Evolutionary conservation across 345 rosid genomes (phyloP), one percentile per base, ranked within the genome.

Genomic region (Populus pruinosa): DNA sequence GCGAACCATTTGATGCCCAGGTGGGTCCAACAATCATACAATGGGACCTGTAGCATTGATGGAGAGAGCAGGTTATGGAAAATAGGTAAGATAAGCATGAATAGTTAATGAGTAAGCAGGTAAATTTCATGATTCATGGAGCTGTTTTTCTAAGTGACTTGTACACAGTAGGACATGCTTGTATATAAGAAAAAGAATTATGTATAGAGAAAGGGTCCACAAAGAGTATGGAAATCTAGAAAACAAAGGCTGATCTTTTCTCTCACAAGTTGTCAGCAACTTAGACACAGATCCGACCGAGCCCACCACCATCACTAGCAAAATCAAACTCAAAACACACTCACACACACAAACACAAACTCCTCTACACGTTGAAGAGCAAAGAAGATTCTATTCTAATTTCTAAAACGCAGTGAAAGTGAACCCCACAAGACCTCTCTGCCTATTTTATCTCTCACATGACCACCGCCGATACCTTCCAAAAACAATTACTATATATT

Each of bases 341-440:
- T 41, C 78, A 74, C 49, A 78, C 49, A 39, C 50, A 8, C 12
- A 27, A 2, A 72, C 69, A 74, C 66, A 61, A 11, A 17, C 76
- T 36, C 72, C 78, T 65, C 72, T 77, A 63, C 76, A 80, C 72
- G 77, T 80, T 77, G 79, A 77, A 74, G 71, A 77, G 81, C 83
- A 83, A 80, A 77, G 90, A 90, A 87, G 90, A 88, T 88, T 90
- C 89, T 87, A 87, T 90, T 87, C 90, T 47, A 83, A 79, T 85
- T 82, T 86, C 82, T 86, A 65, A 79, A 83, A 78, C 79, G 61
- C 80, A 49, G 85, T 79, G 84, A 81, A 81, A 80, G 79, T 78
- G 88, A 87, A 80, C 86, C 90, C 88, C 89, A 81, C 87, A 59
- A 5, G 6, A 7, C 65, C 38, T 67, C 35, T 41, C 44, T 8